Base-by-base conservation (phyloP, 2,329 filamentous ascomycete genomes). In the Epichloe glyceriae region DNA sequence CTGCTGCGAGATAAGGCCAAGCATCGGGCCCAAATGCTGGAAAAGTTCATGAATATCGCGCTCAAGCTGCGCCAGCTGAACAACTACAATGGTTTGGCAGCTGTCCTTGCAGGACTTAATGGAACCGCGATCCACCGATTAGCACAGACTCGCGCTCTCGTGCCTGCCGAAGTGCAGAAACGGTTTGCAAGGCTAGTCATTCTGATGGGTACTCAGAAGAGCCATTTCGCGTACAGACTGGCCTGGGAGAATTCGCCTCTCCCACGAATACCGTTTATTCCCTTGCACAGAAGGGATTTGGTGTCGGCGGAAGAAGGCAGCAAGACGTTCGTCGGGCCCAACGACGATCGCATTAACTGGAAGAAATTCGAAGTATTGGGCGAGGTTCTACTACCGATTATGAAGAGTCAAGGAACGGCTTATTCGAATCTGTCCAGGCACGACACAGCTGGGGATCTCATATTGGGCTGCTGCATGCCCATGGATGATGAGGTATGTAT, bases 301-400 rank as follows among this genome's bases (percentile, higher is more conserved):
- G 88, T 95, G 2, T 88, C 86, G 12, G 91, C 93, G 0, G 88
- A 95, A 62, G 87, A 95, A 67, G 93, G 91, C 35, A 96, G 93
- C 66, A 81, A 80, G 61, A 97, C 93, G 0, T 91, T 95, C 64
- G 73, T 97, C 2, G 88, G 86, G 7, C 75, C 79, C 2, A 76
- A 80, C 53, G 80, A 75, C 56, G 80, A 88, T 55, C 76, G 87
- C 48, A 87, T 98, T 64, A 97, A 97, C 64, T 98, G 93, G 93
- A 89, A 85, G 68, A 98, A 98, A 64, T 98, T 97, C 61, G 91
- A 97, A 67, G 85, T 98, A 34, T 82, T 97, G 68, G 90, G 90
- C 6, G 91, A 97, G 59, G 86, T 96, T 5, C 78, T 97, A 49
- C 74, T 96, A 53, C 85, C 88, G 2, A 83, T 98, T 50, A 94